Conservation (phyloP, 768 basidiomycete genomes). For the Filobasidium floriforme region DNA sequence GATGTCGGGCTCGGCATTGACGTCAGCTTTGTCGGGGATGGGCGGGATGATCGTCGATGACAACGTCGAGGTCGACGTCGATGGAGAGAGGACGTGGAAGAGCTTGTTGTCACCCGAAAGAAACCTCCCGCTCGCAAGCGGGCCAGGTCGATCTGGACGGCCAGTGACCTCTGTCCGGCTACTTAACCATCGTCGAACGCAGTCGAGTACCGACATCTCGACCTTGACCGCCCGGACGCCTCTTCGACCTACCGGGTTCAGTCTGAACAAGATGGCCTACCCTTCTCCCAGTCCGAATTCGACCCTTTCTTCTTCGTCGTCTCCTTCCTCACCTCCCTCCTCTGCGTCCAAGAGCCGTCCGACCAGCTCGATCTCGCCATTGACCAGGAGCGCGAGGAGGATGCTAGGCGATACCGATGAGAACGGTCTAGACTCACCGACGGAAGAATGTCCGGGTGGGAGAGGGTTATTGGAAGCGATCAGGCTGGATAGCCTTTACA, state of each 20-base stretch:
- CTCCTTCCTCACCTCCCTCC: background rate
- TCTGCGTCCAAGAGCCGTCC: background rate
- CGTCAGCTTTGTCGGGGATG: background rate
- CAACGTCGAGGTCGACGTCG: background rate
- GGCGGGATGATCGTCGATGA: background rate
- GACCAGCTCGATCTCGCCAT: constrained; percentile 2
- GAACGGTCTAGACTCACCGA: background rate
- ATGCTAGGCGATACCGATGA: background rate
- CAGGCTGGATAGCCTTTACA: background rate
- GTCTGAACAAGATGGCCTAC: background rate
- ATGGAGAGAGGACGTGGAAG: background rate
- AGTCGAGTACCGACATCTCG: background rate
- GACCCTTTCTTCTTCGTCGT: background rate
- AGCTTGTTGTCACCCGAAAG: background rate
- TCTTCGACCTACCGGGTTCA: background rate
- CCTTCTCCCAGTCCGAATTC: background rate
- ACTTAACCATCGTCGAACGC: constrained; percentile 3
- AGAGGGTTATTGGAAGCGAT: background rate
- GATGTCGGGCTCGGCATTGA: background rate
- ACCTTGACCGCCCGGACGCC: background rate
- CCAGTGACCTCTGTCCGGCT: background rate
- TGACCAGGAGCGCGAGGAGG: constrained; percentile 3
- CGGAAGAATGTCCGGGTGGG: constrained; percentile 1
- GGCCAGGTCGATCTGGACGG: background rate
- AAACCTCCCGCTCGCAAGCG: background rate